phyloP scores from a whole-genome alignment of 257 asterid genomes.

The Forsythia viridissima region DNA sequence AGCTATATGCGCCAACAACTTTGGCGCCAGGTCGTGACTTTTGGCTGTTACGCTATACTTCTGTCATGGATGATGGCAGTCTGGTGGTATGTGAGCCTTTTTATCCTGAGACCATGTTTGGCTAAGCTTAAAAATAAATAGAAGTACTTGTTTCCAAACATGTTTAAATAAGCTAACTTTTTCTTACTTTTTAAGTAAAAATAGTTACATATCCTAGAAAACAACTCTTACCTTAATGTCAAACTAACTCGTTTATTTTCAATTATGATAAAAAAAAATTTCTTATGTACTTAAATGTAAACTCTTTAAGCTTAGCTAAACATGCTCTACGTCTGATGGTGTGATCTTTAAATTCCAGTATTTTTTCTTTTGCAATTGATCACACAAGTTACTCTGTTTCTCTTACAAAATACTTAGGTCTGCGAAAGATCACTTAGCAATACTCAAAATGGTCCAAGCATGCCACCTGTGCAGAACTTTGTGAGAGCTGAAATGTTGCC shows the following conservation, averaged over 20 bases:
- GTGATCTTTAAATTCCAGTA: not conserved
- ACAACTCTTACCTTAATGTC: not conserved
- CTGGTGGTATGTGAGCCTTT: constrained; percentile 58
- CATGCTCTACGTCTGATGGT: not conserved
- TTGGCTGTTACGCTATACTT: constrained; percentile 81
- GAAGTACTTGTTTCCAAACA: not conserved
- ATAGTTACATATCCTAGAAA: not conserved
- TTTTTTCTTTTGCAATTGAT: not conserved
- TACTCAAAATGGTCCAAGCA: constrained; percentile 83
- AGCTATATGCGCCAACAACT: constrained; percentile 91
- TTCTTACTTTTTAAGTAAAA: not conserved
- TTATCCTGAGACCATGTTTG: not conserved
- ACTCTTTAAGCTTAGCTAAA: not conserved
- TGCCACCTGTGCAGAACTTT: constrained; percentile 82
- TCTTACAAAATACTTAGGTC: constrained; percentile 43
- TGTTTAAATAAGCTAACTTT: not conserved
- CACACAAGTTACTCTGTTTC: not conserved
- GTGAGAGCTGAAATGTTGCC: constrained; percentile 89
- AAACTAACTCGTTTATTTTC: not conserved
- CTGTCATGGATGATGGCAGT: constrained; percentile 90
- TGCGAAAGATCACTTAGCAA: constrained; percentile 87
- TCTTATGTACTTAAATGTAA: not conserved
- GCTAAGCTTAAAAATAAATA: not conserved
- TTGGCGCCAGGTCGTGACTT: constrained; percentile 96
- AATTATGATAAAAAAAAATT: not conserved